A percentile compares a stretch with the other conserved stretches of the same genome.
Evolutionary conservation across 495 filamentous ascomycete genomes (phyloP).

Genomic region (Eremomyces bilateralis): DNA sequence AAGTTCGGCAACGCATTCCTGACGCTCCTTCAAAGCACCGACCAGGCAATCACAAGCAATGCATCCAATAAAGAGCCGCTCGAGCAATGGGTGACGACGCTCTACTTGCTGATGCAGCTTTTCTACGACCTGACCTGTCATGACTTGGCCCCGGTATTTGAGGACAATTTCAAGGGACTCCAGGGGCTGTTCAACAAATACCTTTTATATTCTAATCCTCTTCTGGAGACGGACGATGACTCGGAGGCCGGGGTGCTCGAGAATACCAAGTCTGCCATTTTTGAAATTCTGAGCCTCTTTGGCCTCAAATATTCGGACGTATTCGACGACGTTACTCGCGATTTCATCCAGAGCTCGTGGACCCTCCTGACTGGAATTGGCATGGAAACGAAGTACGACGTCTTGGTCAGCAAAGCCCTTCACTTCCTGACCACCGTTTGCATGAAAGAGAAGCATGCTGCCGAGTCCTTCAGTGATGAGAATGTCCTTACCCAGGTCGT

Average conservation of each 20-base stretch:
- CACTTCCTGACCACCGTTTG: slow-evolving; percentile 86
- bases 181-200: slow-evolving; percentile 75
- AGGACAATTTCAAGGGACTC: slow-evolving; percentile 58
- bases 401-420: slow-evolving; percentile 80
- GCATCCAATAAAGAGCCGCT: slow-evolving; percentile 50
- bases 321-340: slow-evolving; percentile 51
- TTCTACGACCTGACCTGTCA: slow-evolving; percentile 93
- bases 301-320: slow-evolving; percentile 87
- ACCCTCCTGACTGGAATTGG: slow-evolving; percentile 68
- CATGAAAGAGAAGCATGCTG: slow-evolving; percentile 42
- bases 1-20: slow-evolving; percentile 71
- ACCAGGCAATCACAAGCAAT: slow-evolving; percentile 54
- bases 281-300: slow-evolving; percentile 68
- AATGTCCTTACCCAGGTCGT: slow-evolving; percentile 58
- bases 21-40: slow-evolving; percentile 50
- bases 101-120: slow-evolving; percentile 73
- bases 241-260: slow-evolving; percentile 68
- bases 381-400: slow-evolving; percentile 77
- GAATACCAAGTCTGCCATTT: slow-evolving; percentile 74
- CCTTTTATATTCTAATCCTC: slow-evolving; percentile 63
- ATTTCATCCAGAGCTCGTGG: slow-evolving; percentile 81
- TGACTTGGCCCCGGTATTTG: slow-evolving; percentile 83
- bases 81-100: slow-evolving; percentile 51
- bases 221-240: slow-evolving; percentile 66
- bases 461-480: slow-evolving; percentile 64